phyloP scores from a whole-genome alignment of 257 asterid species.

The Solanum appendiculatum region DNA sequence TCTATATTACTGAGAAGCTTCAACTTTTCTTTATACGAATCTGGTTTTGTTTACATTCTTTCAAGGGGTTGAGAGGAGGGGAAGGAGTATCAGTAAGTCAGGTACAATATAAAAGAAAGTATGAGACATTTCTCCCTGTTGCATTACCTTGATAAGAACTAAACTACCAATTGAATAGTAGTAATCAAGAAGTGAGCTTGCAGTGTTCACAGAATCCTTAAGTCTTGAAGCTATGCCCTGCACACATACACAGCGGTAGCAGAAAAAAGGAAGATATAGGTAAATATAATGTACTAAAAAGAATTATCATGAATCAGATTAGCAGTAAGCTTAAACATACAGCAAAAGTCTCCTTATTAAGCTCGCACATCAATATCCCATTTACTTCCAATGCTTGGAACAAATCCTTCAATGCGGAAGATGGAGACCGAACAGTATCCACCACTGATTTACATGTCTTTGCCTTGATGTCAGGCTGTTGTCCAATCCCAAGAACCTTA shows the following conservation, averaged over 20 bases:
- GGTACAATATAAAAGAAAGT: background rate
- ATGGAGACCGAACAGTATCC: constrained; percentile 39
- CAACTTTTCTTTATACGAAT: background rate
- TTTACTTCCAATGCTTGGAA: constrained; percentile 62
- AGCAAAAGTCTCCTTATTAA: constrained; percentile 35
- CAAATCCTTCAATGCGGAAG: constrained; percentile 50
- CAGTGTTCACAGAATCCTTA: constrained; percentile 37
- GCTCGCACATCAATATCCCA: constrained; percentile 65
- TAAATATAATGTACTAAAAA: background rate
- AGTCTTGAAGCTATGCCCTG: constrained; percentile 65
- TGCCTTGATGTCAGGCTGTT: constrained; percentile 31
- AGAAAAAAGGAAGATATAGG: background rate
- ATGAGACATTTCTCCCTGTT: background rate
- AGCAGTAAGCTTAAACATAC: constrained; percentile 27
- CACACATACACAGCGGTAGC: background rate
- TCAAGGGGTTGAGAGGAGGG: background rate
- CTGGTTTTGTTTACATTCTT: background rate
- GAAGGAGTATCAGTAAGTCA: background rate
- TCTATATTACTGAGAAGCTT: background rate
- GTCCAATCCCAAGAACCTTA: constrained; percentile 70
- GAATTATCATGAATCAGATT: background rate
- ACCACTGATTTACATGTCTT: constrained; percentile 55
- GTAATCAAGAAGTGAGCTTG: constrained; percentile 63
- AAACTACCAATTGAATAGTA: constrained; percentile 68
- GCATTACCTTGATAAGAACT: constrained; percentile 55